Conservation (phyloP, 1,139 yeast species). For the Pichia sp. region DNA sequence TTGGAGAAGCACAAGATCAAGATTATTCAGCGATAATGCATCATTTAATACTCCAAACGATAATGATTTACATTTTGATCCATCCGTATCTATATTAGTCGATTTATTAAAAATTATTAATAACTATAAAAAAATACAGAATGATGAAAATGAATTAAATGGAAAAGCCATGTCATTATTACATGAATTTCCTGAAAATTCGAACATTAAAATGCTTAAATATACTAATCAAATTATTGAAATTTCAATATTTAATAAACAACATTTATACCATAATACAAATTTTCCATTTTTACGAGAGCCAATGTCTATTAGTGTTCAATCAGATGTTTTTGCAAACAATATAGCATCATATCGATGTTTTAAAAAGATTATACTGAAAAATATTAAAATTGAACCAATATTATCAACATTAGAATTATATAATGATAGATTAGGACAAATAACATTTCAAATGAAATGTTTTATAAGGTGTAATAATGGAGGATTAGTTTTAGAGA, state of each 20-base stretch:
- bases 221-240: constrained; percentile 17
- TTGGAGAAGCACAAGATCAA: background rate
- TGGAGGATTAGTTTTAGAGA: background rate
- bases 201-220: constrained; percentile 3
- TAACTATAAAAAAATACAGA: background rate
- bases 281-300: constrained; percentile 18
- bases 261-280: constrained; percentile 5
- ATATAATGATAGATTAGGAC: background rate
- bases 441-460: background rate
- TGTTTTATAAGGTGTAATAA: background rate
- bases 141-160: background rate
- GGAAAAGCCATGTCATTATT: background rate
- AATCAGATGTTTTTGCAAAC: constrained; percentile 5
- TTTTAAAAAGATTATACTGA: constrained; percentile 15
- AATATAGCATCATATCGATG: constrained; percentile 9
- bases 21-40: background rate
- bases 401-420: constrained; percentile 1
- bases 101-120: constrained; percentile 4
- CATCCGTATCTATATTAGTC: background rate
- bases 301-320: constrained; percentile 14
- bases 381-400: constrained; percentile 7
- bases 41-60: background rate
- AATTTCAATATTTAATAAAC: constrained; percentile 9
- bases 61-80: background rate
- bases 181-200: background rate